Evolutionary conservation across 352 stramenopile genomes (phyloP), one percentile per base, ranked within the genome.

Genomic region (Vaucheria bursata): DNA sequence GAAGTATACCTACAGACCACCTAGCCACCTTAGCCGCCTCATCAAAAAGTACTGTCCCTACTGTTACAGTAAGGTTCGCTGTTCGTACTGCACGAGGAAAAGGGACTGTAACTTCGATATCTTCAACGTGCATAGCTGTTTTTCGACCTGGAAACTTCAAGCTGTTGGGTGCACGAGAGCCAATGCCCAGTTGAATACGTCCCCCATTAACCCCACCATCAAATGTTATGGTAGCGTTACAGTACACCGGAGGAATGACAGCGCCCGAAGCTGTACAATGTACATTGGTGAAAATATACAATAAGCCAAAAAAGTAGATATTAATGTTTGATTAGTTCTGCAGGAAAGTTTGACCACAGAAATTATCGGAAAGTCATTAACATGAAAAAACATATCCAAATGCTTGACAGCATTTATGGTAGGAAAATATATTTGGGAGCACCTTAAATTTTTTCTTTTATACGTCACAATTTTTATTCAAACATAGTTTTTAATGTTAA

Each of bases 51-150:
- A 96, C 94, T 1, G 87, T 91, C 74, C 95, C 95, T 25, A 88
- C 79, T 59, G 92, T 93, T 1, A 93, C 96, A 84, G 93, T 93
- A 38, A 97, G 90, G 78, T 97, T 92, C 3, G 96, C 93, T 2
- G 92, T 97, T 75, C 92, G 88, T 4, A 98, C 92, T 70, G 91
- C 93, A 86, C 96, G 96, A 0, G 95, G 93, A 82, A 99, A 98
- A 7, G 91, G 96, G 77, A 99, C 94, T 32, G 93, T 90, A 7
- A 98, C 87, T 1, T 89, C 90, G 18, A 99, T 90, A 39, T 83
- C 50, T 67, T 37, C 59, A 37, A 74, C n/a, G 0, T 25, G 5
- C 4, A n/a, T 75, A 65, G 31, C 70, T 7, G 70, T 6, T 98
- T 93, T 87, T 94, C 90, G 38, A 93, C 78, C 72, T 12, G 39